These are phyloP conservation scores for Periconia sp. DNA, from an alignment of 2,329 filamentous ascomycete species.

Conservation along the genomic window DNA sequence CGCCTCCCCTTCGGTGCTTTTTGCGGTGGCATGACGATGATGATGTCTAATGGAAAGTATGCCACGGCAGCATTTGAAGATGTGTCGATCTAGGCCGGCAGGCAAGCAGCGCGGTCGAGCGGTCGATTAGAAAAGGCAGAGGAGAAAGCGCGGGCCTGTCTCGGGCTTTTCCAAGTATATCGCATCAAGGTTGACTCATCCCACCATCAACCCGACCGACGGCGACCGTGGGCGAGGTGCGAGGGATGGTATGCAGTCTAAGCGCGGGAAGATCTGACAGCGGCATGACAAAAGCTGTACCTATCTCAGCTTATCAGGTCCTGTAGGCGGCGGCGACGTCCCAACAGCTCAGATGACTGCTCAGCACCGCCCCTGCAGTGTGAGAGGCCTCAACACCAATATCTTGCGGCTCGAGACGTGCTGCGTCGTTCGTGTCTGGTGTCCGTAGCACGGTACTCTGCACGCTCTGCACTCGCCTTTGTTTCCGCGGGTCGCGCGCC, in stretches of 20 bases:
- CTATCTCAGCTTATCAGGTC: conserved; percentile 7
- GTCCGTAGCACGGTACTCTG: no score
- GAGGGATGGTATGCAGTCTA: neutral
- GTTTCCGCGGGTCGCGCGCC: conserved; percentile 13
- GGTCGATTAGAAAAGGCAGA: neutral
- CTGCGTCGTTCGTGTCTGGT: no score
- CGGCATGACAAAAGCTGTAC: conserved; percentile 3
- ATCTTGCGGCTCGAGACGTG: no score
- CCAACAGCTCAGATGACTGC: neutral
- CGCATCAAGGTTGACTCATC: conserved; percentile 5
- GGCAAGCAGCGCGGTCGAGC: no score
- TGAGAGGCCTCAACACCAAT: no score
- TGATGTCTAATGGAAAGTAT: neutral
- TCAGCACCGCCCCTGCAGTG: no score
- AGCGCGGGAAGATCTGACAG: neutral
- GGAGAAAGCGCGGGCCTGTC: neutral
- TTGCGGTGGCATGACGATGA: no score
- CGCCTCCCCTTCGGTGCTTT: no score
- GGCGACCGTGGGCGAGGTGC: neutral
- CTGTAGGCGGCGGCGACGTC: neutral
- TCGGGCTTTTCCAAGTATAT: conserved; percentile 1
- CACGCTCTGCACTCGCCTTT: no score
- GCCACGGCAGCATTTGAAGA: neutral
- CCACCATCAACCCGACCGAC: conserved; percentile 6
- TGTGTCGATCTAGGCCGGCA: no score